These are phyloP conservation scores for Hyphodiscus sp. DNA, from an alignment of 2,329 filamentous ascomycete genomes.

Conservation along the genomic window DNA sequence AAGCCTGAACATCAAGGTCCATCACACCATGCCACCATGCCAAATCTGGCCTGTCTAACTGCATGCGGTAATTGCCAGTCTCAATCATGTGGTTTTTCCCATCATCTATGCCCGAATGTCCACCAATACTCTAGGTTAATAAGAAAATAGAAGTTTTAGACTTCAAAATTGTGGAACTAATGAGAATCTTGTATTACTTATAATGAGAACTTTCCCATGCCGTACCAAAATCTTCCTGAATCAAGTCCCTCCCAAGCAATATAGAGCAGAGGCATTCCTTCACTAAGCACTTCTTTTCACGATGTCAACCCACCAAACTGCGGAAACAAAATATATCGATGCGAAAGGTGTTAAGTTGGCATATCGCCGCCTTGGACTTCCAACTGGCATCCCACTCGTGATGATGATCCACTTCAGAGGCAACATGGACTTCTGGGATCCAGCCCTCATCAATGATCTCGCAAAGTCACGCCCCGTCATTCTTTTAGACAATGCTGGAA, in stretches of 20 bases:
- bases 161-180: background rate
- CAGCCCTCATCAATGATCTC: constrained; percentile 30
- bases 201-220: too few species aligned
- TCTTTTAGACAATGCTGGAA: constrained; percentile 34
- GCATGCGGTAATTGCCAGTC: background rate
- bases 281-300: constrained; percentile 13
- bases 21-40: background rate
- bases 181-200: background rate
- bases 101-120: background rate
- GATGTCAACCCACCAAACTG: constrained; percentile 1
- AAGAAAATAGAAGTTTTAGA: background rate
- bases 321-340: constrained; percentile 11
- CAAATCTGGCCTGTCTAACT: background rate
- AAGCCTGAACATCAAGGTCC: background rate
- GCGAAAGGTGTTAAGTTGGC: constrained; percentile 20
- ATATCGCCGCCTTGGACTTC: constrained; percentile 19
- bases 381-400: constrained; percentile 20
- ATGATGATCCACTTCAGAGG: constrained; percentile 26
- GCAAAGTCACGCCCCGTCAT: constrained; percentile 28
- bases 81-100: background rate
- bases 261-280: background rate
- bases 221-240: background rate
- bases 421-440: constrained; percentile 27
- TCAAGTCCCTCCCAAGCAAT: background rate
- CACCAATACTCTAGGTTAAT: background rate